These are phyloP conservation scores for Aegilops tauschii DNA, from an alignment of 176 grass and related monocot genomes.

Conservation along the genomic window DNA sequence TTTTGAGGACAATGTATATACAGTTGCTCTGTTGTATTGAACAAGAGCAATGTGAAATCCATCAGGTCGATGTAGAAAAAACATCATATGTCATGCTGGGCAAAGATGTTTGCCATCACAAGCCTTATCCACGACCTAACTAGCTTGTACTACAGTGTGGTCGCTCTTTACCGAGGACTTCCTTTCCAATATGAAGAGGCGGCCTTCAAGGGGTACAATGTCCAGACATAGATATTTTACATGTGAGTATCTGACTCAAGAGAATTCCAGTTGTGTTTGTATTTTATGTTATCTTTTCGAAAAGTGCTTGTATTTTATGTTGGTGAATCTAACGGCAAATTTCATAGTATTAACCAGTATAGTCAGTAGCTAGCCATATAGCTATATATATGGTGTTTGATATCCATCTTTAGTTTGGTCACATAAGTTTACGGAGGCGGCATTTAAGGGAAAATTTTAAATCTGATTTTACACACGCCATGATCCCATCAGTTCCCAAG, in stretches of 20 bases:
- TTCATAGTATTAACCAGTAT: neutral
- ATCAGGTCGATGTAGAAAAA: neutral
- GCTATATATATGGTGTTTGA: neutral
- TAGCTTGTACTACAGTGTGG: neutral
- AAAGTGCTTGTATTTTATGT: neutral
- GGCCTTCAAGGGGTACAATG: neutral
- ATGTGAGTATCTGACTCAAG: neutral
- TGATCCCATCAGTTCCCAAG: neutral
- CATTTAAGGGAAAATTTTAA: neutral
- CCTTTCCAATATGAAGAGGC: neutral
- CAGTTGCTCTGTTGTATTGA: neutral
- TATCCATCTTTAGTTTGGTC: neutral
- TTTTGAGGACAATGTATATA: neutral
- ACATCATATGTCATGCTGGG: neutral
- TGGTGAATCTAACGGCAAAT: neutral
- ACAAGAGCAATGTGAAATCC: conserved; percentile 14
- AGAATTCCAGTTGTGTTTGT: neutral
- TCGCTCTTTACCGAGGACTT: conserved; percentile 15
- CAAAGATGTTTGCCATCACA: neutral
- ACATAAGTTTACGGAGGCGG: neutral
- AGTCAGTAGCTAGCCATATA: neutral
- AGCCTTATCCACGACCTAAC: neutral
- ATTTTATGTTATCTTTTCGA: neutral
- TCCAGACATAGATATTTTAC: neutral
- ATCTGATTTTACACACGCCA: neutral